Evolutionary conservation across 805 yeast genomes (phyloP), one percentile per base, ranked within the genome.

Genomic region (Kurtzmaniella fragi): DNA sequence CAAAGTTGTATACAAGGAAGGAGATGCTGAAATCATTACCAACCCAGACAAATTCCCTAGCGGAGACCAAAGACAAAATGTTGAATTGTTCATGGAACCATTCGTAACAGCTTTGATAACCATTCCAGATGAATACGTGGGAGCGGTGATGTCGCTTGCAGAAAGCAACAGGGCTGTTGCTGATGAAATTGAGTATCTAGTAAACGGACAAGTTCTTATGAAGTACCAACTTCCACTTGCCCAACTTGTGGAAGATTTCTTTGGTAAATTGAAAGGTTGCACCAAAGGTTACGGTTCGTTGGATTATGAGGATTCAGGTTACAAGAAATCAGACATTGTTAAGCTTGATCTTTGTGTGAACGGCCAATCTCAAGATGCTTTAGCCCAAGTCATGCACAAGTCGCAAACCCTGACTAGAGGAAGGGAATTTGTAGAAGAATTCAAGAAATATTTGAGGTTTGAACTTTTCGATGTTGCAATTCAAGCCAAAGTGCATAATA

Each of bases 41-140:
- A 93, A 91, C 53, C 98, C 99, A 0, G 93, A 88, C 53, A 93
- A 88, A 37, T 91, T 91, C 60, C 98, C 98, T 0, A 88, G 80
- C 38, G 65, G 70, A 1, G 61, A 60, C 31, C 58, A 59, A 5
- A 64, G 68, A 35, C 67, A 73, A 3, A 68, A 68, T 42, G 76
- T 83, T 28, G 71, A 68, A 32, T 57, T 61, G 42, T 59, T 75
- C 16, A 75, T 78, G 64, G 99, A 91, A 55, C 99, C 99, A 0
- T 84, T 71, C 54, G 98, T 93, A 11, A 85, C 84, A 47, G 95
- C 95, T 0, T 73, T 84, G 12, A 90, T 91, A 80, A 84, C 96
- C 1, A 76, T 88, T 43, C 99, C 98, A 0, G 82, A 79, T 16
- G 98, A 93, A 43, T 89, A 86, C 53, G 64, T 89, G 9, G 98